Percentiles rank a stretch among this genome's conserved stretches.
Evolutionary conservation across 2,329 filamentous ascomycete species (phyloP).

Genomic region (Fusarium protoensiforme): DNA sequence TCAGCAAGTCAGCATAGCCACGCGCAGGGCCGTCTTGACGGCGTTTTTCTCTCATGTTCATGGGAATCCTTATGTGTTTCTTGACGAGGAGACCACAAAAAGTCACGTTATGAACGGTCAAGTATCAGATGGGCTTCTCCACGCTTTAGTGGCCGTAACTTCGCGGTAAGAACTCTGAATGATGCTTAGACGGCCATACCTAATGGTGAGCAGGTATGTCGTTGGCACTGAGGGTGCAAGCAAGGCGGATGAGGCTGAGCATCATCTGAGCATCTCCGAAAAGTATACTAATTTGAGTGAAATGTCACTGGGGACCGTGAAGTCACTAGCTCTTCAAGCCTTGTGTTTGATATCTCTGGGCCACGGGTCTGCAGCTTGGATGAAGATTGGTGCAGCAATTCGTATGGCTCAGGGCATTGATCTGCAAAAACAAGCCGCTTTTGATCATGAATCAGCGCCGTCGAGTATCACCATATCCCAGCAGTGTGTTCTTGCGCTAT

Average conservation of each 20-base stretch:
- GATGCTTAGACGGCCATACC: not conserved
- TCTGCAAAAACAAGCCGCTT: constrained; percentile 1
- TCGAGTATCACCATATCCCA: not conserved
- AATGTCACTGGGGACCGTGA: constrained; percentile 7
- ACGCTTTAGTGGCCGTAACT: constrained; percentile 10
- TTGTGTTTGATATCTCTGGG: constrained; percentile 9
- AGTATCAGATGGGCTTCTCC: not conserved
- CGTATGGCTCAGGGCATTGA: constrained; percentile 24
- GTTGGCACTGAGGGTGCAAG: not conserved
- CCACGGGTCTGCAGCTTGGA: constrained; percentile 14
- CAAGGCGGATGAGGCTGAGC: not conserved
- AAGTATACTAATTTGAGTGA: not conserved
- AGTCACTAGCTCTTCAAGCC: constrained; percentile 9
- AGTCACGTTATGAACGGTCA: constrained; percentile 9
- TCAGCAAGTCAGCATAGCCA: not conserved
- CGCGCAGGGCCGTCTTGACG: constrained; percentile 5
- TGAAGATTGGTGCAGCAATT: constrained; percentile 21
- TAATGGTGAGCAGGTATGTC: not conserved
- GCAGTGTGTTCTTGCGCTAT: constrained; percentile 9
- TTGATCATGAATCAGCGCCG: not conserved
- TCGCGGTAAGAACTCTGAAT: constrained; percentile 1
- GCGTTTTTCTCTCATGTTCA: constrained; percentile 21
- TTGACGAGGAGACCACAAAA: constrained; percentile 13
- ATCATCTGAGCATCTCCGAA: constrained; percentile 17
- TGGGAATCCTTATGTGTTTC: constrained; percentile 19